phyloP scores from a whole-genome alignment of 768 basidiomycete species.

The Rhizopogon salebrosus region DNA sequence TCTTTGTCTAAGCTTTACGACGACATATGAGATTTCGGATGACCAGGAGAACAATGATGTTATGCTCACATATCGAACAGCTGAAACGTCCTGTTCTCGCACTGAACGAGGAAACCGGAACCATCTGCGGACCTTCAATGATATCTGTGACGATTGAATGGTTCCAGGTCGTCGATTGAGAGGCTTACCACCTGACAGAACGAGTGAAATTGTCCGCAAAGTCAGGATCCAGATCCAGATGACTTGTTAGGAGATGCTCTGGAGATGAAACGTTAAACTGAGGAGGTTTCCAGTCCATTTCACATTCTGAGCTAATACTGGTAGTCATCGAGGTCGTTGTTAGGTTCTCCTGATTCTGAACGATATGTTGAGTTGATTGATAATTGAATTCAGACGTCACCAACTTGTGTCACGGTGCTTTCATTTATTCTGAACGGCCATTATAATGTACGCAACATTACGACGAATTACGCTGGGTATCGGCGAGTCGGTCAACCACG shows the following conservation, averaged over 20 bases:
- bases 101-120: constrained; percentile 57
- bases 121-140: constrained; percentile 69
- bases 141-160: neutral
- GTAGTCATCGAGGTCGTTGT: neutral
- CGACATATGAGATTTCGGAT: neutral
- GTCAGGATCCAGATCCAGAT: constrained; percentile 18
- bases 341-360: too few relatives aligned
- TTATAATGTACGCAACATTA: too few relatives aligned
- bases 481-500: too few relatives aligned
- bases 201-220: constrained; percentile 46
- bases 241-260: neutral
- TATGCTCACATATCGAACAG: constrained; percentile 40
- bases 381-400: too few relatives aligned
- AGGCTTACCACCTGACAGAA: constrained; percentile 48
- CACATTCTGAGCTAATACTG: neutral
- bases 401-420: too few relatives aligned
- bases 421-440: too few relatives aligned
- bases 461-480: too few relatives aligned
- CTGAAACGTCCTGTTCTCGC: constrained; percentile 66
- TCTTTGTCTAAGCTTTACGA: neutral
- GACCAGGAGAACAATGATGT: neutral
- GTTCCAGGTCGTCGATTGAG: neutral
- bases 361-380: too few relatives aligned
- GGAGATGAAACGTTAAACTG: constrained; percentile 24
- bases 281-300: constrained; percentile 26